Conservation (phyloP, 202 grass and related monocot genomes). For the Dendrocalamus latiflorus region DNA sequence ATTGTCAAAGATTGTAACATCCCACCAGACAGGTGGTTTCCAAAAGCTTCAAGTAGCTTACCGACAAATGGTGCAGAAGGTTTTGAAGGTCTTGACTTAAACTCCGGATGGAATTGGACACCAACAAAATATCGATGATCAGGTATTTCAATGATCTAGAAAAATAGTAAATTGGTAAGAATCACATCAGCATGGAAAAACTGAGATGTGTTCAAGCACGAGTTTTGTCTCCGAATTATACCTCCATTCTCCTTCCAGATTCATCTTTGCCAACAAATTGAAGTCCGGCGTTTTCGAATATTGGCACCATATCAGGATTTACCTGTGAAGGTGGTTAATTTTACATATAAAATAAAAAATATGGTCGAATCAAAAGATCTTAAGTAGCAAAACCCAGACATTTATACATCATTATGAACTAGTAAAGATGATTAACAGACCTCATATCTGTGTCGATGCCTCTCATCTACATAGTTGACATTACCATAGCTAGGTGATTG, state of each 20-base stretch:
- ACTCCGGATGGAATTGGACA: constrained; percentile 89
- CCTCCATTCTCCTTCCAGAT: constrained; percentile 82
- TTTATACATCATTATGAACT: background rate
- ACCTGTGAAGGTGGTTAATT: constrained; percentile 40
- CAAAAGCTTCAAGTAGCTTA: constrained; percentile 22
- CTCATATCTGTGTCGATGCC: constrained; percentile 93
- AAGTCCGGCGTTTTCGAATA: constrained; percentile 83
- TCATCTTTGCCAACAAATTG: constrained; percentile 91
- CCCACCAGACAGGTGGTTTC: no score
- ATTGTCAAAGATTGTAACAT: background rate
- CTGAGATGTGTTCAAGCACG: background rate
- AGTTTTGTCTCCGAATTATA: constrained; percentile 8
- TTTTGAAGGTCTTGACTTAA: constrained; percentile 85
- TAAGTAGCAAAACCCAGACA: background rate
- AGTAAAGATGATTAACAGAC: constrained; percentile 19
- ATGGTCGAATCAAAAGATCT: background rate
- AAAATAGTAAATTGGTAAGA: background rate
- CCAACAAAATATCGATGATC: constrained; percentile 68
- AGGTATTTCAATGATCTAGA: constrained; percentile 81
- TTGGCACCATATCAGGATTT: constrained; percentile 82
- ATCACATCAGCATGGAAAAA: background rate
- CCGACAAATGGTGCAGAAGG: constrained; percentile 85
- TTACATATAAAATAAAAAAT: background rate
- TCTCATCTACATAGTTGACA: constrained; percentile 66
- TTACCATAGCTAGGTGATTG: constrained; percentile 58